Evolutionary conservation across 192 early-diverging fungal species (phyloP).

Genomic region (Dispira simplex): DNA sequence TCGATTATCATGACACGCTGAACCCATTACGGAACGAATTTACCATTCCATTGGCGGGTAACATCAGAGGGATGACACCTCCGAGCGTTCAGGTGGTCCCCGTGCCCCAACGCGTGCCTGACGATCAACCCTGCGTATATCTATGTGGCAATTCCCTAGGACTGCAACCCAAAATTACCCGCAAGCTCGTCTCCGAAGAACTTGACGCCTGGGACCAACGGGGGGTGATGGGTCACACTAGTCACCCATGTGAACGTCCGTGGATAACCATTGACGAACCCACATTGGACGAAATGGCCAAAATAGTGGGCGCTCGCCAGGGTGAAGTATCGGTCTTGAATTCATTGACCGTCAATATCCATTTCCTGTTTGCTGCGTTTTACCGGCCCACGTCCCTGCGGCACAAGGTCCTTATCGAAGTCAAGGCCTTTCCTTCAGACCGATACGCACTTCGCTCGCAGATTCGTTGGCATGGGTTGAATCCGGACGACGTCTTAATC

Average conservation of each 20-base stretch:
- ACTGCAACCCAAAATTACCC: conserved; percentile 55
- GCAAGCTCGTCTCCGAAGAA: conserved; percentile 64
- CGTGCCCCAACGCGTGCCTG: background rate
- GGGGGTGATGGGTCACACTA: conserved; percentile 81
- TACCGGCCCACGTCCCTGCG: conserved; percentile 64
- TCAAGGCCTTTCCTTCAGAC: conserved; percentile 89
- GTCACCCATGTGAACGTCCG: conserved; percentile 61
- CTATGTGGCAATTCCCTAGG: conserved; percentile 94
- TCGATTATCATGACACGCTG: conserved; percentile 48
- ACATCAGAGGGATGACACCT: conserved; percentile 19
- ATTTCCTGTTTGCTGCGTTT: conserved; percentile 82
- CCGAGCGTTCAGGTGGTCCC: background rate
- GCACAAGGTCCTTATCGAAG: conserved; percentile 82
- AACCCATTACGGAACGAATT: conserved; percentile 48
- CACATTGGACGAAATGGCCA: conserved; percentile 54
- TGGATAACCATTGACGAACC: conserved; percentile 76
- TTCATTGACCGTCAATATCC: conserved; percentile 82
- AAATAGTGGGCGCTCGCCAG: conserved; percentile 64
- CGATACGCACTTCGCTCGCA: conserved; percentile 86
- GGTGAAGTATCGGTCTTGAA: conserved; percentile 85
- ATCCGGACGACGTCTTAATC: conserved; percentile 55
- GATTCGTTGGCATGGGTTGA: conserved; percentile 61
- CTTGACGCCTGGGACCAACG: conserved; percentile 71
- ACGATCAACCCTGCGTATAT: conserved; percentile 42
- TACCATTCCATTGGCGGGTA: conserved; percentile 37